A percentile compares a stretch with the other conserved stretches of the same genome.
Conservation (phyloP, 441 rosid genomes). For the Jatropha podagrica region DNA sequence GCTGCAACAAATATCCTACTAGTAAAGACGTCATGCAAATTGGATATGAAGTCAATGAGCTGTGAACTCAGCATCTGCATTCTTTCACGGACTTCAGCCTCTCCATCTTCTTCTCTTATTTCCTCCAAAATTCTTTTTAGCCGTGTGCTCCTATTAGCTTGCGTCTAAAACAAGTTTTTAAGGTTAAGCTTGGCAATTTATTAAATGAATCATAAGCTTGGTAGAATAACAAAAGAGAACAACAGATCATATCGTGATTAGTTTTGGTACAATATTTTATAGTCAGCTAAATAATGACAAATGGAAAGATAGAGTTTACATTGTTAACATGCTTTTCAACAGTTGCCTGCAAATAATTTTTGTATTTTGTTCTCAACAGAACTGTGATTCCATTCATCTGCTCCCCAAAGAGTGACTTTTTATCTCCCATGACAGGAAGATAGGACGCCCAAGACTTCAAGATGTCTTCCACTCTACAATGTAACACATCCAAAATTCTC, state of each 20-base stretch:
- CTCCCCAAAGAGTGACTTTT: slow-evolving; percentile 75
- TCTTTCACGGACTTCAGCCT: slow-evolving; percentile 79
- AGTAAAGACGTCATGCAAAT: slow-evolving; percentile 76
- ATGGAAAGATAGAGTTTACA: slow-evolving; percentile 43
- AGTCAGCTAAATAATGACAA: too few relatives aligned
- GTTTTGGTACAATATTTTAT: too few relatives aligned
- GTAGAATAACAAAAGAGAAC: too few relatives aligned
- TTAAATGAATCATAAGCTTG: too few relatives aligned
- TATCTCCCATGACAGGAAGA: slow-evolving; percentile 71
- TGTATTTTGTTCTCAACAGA: slow-evolving; percentile 86
- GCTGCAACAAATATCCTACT: slow-evolving; percentile 77
- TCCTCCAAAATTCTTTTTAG: slow-evolving; percentile 88
- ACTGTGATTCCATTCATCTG: slow-evolving; percentile 92
- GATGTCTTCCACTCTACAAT: slow-evolving; percentile 72
- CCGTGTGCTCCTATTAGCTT: slow-evolving; percentile 65
- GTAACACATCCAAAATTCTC: slow-evolving; percentile 91
- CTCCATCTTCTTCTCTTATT: slow-evolving; percentile 88
- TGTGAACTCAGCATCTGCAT: slow-evolving; percentile 80
- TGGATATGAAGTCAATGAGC: slow-evolving; percentile 67
- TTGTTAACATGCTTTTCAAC: slow-evolving; percentile 88
- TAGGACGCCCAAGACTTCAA: slow-evolving; percentile 91
- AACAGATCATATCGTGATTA: too few relatives aligned
- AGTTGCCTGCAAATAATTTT: slow-evolving; percentile 82
- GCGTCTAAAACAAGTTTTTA: slow-evolving; percentile 45
- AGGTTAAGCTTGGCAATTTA: too few relatives aligned